Conservation (phyloP, 306 rosid species). For the Chamaecrista fasciculata region DNA sequence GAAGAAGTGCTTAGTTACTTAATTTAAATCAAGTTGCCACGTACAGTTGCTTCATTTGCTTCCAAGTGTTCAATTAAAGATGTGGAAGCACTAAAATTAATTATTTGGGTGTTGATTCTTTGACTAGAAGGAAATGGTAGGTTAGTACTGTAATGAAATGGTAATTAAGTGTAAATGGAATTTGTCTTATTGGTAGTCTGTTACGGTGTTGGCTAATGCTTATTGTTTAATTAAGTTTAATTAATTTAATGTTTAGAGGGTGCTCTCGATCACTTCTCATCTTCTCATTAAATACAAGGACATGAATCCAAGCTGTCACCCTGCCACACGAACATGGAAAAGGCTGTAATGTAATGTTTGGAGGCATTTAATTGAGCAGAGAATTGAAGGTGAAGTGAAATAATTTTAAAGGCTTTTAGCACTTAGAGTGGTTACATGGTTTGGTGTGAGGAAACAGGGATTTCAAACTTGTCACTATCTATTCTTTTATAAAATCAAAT, state of each 20-base stretch:
- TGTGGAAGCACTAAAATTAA: not conserved
- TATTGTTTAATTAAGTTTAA: no score
- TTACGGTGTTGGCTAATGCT: no score
- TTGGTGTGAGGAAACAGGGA: conserved; percentile 36
- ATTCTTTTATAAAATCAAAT: not conserved
- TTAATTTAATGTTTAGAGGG: no score
- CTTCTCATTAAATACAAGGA: conserved; percentile 29
- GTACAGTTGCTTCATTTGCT: not conserved
- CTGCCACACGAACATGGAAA: conserved; percentile 28
- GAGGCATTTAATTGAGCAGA: conserved; percentile 15
- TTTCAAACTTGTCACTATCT: conserved; percentile 34
- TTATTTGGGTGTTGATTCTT: not conserved
- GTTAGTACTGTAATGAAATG: not conserved
- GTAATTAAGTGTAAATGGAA: not conserved
- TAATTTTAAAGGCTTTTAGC: conserved; percentile 14
- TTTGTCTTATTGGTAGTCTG: conserved; percentile 29
- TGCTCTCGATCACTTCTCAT: no score
- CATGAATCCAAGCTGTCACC: conserved; percentile 37
- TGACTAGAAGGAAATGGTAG: not conserved
- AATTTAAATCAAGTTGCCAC: not conserved
- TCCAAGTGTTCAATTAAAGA: conserved; percentile 2
- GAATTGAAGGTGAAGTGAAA: conserved; percentile 15
- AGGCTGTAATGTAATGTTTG: conserved; percentile 29
- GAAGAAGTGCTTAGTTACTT: no score
- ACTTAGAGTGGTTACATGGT: conserved; percentile 36